Evolutionary conservation across 257 asterid genomes (phyloP).

Genomic region (Plantago elongata): DNA sequence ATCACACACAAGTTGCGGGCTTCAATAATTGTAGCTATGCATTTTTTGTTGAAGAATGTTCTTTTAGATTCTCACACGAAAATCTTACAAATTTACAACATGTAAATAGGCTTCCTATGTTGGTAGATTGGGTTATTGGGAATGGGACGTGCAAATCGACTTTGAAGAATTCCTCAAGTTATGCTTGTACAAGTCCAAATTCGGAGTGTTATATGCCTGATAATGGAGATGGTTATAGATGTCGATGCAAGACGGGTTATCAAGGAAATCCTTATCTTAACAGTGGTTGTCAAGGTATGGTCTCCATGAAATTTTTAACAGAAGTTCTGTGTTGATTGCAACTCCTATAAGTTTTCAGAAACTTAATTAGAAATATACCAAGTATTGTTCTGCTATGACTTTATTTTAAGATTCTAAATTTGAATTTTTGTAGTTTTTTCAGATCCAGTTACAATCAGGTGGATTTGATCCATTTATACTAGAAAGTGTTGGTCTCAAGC

Average conservation of each 20-base stretch:
- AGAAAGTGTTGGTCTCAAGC: too few species aligned
- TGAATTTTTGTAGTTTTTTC: too few species aligned
- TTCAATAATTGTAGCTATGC: conserved; percentile 34
- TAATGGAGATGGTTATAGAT: conserved; percentile 23
- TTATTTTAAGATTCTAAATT: too few species aligned
- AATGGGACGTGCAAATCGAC: conserved; percentile 23
- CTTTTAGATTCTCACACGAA: conserved; percentile 21
- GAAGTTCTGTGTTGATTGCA: too few species aligned
- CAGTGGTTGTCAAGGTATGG: conserved; percentile 36
- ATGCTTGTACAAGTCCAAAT: conserved; percentile 27
- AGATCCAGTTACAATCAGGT: too few species aligned
- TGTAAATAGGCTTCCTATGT: conserved; percentile 18
- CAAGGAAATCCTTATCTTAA: conserved; percentile 36
- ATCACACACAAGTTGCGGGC: conserved; percentile 10
- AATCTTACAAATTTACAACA: conserved; percentile 17
- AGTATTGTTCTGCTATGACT: too few species aligned
- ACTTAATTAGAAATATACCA: too few species aligned
- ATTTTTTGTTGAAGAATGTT: conserved; percentile 24
- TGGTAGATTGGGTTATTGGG: conserved; percentile 32
- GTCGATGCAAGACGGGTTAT: conserved; percentile 26
- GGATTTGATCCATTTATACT: too few species aligned
- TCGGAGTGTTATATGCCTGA: conserved; percentile 22
- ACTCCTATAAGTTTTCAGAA: too few species aligned
- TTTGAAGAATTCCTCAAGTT: conserved; percentile 7
- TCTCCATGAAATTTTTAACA: too few species aligned